Base-by-base conservation (phyloP, 2,329 filamentous ascomycete genomes). In the Sporothrix brasiliensis region DNA sequence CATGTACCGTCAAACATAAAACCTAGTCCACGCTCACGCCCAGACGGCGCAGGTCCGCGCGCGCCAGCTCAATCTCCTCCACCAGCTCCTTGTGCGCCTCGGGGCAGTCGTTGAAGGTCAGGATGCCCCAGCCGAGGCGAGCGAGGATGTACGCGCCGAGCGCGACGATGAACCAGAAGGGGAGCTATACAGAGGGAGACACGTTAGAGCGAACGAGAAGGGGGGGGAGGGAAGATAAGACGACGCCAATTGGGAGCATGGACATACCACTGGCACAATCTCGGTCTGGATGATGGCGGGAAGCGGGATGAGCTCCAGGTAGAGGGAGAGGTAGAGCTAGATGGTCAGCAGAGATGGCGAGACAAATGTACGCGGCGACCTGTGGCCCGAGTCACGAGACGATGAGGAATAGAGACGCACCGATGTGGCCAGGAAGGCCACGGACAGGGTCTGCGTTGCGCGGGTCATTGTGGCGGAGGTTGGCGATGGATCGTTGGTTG, bases 21-120 rank as follows among this genome's bases (percentile, higher is more conserved):
- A 13, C 21, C 82, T 84, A 90, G 84, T 97, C 91, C 72, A 94
- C 90, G 75, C 91, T 88, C 53, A 96, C 92, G 10, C 92, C 92
- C 79, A 91, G 87, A 71, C 84, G 84, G 78, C 87, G 87, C 79
- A 96, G 82, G 76, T 96, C 92, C 73, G 82, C 83, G 83, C 91
- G 90, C 73, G 92, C 92, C 80, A 89, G 75, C 73, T 92, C 86
- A 78, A 96, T 95, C 82, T 98, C 92, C 76, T 83, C 84, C 86
- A 95, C 93, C 76, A 99, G 84, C 82, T 97, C 94, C 79, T 90
- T 88, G 81, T 98, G 91, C 68, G 95, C 95, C 73, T 92, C 87
- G 69, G 94, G 94, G 65, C 96, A 93, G 81, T 98, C 94, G 84
- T 97, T 95, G 87, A 99, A 99, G 70, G 93, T 97, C 79, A 97